A percentile compares a stretch with the other conserved stretches of the same genome.
Conservation (phyloP, 2,329 filamentous ascomycete genomes). For the Xylaria sp. region DNA sequence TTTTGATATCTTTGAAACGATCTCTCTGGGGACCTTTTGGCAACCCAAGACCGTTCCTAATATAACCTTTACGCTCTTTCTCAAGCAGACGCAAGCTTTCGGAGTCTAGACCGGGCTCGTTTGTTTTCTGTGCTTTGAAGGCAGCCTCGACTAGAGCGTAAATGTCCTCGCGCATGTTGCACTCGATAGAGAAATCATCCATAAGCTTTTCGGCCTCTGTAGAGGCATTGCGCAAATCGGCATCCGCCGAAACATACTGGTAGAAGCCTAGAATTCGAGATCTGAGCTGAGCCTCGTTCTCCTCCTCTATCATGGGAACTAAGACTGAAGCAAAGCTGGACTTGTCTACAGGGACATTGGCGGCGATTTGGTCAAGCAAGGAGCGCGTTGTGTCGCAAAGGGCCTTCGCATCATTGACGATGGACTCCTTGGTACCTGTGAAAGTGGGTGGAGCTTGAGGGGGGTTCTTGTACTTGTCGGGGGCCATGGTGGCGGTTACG, state of each 20-base stretch:
- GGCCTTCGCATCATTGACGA: slow-evolving; percentile 74
- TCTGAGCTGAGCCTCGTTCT: slow-evolving; percentile 71
- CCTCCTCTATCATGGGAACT: slow-evolving; percentile 77
- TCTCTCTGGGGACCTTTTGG: slow-evolving; percentile 77
- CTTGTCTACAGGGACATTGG: slow-evolving; percentile 64
- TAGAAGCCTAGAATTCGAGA: slow-evolving; percentile 81
- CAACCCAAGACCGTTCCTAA: slow-evolving; percentile 79
- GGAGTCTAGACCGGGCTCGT: slow-evolving; percentile 67
- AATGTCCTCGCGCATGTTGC: slow-evolving; percentile 83
- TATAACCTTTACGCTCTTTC: slow-evolving; percentile 81
- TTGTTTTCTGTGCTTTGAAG: slow-evolving; percentile 65
- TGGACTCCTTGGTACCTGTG: slow-evolving; percentile 75
- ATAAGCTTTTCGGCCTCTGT: slow-evolving; percentile 80
- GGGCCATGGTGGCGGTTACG: slow-evolving; percentile 71
- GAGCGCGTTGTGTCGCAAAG: slow-evolving; percentile 72
- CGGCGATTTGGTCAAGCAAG: slow-evolving; percentile 74
- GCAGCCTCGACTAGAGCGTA: slow-evolving; percentile 73
- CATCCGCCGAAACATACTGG: slow-evolving; percentile 78
- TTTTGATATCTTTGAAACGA: slow-evolving; percentile 88
- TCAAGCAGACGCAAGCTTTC: slow-evolving; percentile 79
- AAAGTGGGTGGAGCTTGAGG: slow-evolving; percentile 83
- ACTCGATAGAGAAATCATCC: slow-evolving; percentile 81
- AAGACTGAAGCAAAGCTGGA: slow-evolving; percentile 67
- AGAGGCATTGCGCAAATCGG: slow-evolving; percentile 77
- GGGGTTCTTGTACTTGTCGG: slow-evolving; percentile 75